Evolutionary conservation across 2,329 filamentous ascomycete genomes (phyloP).

Genomic region (Clarireedia hainanense): DNA sequence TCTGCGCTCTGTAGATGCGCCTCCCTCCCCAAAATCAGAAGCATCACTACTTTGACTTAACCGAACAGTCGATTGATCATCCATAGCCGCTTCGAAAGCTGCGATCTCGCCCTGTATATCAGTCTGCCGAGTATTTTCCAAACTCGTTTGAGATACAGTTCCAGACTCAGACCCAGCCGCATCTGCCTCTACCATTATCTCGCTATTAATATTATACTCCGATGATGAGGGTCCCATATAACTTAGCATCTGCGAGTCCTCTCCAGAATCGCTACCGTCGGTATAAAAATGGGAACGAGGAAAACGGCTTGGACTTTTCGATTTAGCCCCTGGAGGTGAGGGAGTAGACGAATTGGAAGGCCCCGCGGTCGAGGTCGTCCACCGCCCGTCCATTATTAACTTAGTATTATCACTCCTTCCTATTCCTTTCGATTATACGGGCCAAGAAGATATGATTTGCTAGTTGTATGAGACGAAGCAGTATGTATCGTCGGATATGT

Average conservation of each 20-base stretch:
- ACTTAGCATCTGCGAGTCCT: slow-evolving; percentile 7
- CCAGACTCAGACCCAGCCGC: slow-evolving; percentile 1
- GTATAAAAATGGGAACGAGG: slow-evolving; percentile 7
- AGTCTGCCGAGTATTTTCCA: neutral
- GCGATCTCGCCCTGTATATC: neutral
- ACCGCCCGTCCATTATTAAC: slow-evolving; percentile 1
- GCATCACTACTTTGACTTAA: slow-evolving; percentile 2
- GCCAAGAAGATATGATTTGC: neutral
- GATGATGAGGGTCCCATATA: slow-evolving; percentile 8
- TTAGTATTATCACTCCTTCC: neutral
- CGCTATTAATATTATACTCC: slow-evolving; percentile 8
- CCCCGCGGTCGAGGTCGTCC: neutral
- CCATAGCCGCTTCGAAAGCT: neutral
- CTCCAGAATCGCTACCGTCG: slow-evolving; percentile 6
- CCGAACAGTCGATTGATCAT: slow-evolving; percentile 6
- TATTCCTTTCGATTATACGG: neutral
- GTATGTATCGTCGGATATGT: neutral
- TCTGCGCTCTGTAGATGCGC: neutral
- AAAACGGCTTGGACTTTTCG: slow-evolving; percentile 5
- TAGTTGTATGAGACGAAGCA: neutral
- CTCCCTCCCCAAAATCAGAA: neutral
- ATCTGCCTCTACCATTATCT: slow-evolving; percentile 1
- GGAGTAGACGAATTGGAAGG: neutral
- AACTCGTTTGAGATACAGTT: neutral
- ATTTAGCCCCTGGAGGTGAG: neutral